These are phyloP conservation scores for Penicillium fuscoglaucum DNA, from an alignment of 2,329 filamentous ascomycete species.

Conservation along the genomic window DNA sequence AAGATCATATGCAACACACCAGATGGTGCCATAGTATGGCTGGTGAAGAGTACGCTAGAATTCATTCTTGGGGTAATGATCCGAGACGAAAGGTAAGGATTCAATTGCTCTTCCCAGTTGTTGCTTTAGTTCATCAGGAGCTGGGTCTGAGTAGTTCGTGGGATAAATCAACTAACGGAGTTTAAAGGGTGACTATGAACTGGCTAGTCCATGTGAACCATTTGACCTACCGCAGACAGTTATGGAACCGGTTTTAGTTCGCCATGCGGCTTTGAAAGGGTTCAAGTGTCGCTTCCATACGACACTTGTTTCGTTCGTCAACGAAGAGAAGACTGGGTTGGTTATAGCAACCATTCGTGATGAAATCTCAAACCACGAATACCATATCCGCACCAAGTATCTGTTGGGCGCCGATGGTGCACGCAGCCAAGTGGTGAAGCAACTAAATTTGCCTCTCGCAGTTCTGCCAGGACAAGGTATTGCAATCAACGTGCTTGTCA, in stretches of 20 bases:
- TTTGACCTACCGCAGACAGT: conserved; percentile 52
- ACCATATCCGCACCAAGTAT: conserved; percentile 50
- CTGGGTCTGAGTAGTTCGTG: too few relatives aligned
- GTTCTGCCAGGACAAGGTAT: conserved; percentile 49
- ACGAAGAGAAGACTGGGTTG: conserved; percentile 14
- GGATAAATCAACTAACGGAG: neutral
- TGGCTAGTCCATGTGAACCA: conserved; percentile 45
- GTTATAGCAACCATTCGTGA: conserved; percentile 41
- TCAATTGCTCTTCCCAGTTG: neutral
- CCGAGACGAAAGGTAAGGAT: conserved; percentile 44
- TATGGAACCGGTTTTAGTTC: conserved; percentile 51
- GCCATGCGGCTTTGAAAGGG: conserved; percentile 43
- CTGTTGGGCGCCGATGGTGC: conserved; percentile 6
- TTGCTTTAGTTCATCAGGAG: neutral
- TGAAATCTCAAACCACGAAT: conserved; percentile 39
- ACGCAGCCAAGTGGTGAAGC: conserved; percentile 30
- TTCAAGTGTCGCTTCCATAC: conserved; percentile 50
- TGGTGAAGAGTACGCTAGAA: conserved; percentile 53
- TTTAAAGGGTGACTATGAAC: conserved; percentile 45
- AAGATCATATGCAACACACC: conserved; percentile 51
- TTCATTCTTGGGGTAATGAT: conserved; percentile 55
- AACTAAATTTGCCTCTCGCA: conserved; percentile 51
- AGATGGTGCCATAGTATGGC: conserved; percentile 57
- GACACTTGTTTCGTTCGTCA: conserved; percentile 37
- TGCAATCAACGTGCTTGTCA: conserved; percentile 53